Evolutionary conservation across 2,329 filamentous ascomycete genomes (phyloP), one percentile per base, ranked within the genome.

Genomic region (Aspergillus sp.): DNA sequence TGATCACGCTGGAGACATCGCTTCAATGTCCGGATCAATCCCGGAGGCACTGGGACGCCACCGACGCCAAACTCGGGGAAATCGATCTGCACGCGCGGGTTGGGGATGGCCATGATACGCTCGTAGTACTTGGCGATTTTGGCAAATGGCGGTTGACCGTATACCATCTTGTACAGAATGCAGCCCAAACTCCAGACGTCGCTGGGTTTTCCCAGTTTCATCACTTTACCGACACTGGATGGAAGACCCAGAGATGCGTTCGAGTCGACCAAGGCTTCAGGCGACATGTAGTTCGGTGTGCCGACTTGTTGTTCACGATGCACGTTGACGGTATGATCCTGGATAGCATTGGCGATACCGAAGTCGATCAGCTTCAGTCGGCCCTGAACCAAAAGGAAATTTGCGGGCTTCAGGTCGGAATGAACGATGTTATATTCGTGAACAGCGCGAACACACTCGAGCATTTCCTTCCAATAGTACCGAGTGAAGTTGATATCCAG

Each of bases 401-500:
- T 98, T 58, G 90, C 90, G 0, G 93, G 93, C 68, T 98, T 98
- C 34, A 98, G 76, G 63, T 98, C 93, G 0, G 89, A 95, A 69
- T 98, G 93, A 3, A 98, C 93, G 53, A 98, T 90, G 61, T 96
- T 89, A 64, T 85, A 78, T 8, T 85, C 80, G 63, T 98, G 93
- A 1, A 98, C 89, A 0, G 91, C 81, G 56, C 87, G 81, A 4
- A 98, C 81, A 63, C 93, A 97, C 66, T 95, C 89, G 12, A 98
- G 82, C 93, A 98, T 98, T 70, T 98, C 93, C 67, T 94, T 93
- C 93, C 93, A 98, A 74, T 95, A 95, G 69, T 87, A 94, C n/a
- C 93, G 85, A 8, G 93, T 88, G 65, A 97, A 96, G 45, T 85
- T 86, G 1, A 88, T 78, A 62, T 98, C 93, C 50, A 98, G 85